phyloP scores from a whole-genome alignment of 768 basidiomycete genomes.

The Leccinum disarticulatum region DNA sequence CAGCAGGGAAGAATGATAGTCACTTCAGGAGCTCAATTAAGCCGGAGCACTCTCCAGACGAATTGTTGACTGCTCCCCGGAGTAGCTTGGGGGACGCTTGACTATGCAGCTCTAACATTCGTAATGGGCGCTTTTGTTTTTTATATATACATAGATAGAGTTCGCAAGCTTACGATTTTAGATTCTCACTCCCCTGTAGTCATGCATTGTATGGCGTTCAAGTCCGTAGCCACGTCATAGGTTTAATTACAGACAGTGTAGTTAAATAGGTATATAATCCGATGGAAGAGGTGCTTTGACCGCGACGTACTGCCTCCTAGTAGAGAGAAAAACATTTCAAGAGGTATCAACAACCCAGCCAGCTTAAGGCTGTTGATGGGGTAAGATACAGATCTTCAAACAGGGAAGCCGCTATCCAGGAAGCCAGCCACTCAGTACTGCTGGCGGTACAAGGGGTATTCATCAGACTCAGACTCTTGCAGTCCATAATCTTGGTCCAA shows the following conservation, averaged over 20 bases:
- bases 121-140: too few relatives aligned
- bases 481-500: slow-evolving; percentile 34
- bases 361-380: neutral
- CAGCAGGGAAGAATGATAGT: slow-evolving; percentile 43
- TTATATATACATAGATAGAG: too few relatives aligned
- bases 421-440: slow-evolving; percentile 18
- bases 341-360: neutral
- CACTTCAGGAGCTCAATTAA: slow-evolving; percentile 63
- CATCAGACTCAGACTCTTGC: slow-evolving; percentile 23
- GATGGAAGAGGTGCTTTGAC: neutral
- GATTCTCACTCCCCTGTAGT: neutral
- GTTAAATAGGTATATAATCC: neutral
- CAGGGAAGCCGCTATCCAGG: neutral
- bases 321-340: neutral
- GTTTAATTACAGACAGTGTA: neutral
- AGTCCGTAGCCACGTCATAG: neutral
- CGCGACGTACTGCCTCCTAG: neutral
- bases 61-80: slow-evolving; percentile 35
- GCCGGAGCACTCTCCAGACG: slow-evolving; percentile 66
- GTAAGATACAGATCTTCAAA: neutral
- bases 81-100: slow-evolving; percentile 60
- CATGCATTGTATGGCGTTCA: neutral
- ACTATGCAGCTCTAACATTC: slow-evolving; percentile 71
- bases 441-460: slow-evolving; percentile 37
- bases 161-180: too few relatives aligned